Evolutionary conservation across 2,329 filamentous ascomycete species (phyloP).

Genomic region (Hypoxylon sp.): DNA sequence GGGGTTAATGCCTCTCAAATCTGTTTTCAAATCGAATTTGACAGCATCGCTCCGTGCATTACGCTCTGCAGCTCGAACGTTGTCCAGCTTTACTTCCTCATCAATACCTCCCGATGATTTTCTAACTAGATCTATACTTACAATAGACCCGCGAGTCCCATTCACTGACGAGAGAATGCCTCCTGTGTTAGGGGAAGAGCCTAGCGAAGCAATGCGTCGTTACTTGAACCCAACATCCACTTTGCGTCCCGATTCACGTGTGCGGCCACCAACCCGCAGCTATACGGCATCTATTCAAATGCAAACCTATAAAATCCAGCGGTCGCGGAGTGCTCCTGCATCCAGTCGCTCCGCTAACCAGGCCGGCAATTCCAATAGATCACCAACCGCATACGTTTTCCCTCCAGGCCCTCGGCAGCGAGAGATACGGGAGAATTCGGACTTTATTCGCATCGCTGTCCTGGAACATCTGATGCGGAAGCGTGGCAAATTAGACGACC

Average conservation of each 20-base stretch:
- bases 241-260: slow-evolving; percentile 61
- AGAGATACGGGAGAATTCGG: slow-evolving; percentile 78
- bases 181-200: slow-evolving; percentile 73
- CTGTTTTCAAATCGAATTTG: slow-evolving; percentile 78
- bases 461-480: slow-evolving; percentile 81
- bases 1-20: slow-evolving; percentile 63
- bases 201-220: slow-evolving; percentile 75
- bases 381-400: slow-evolving; percentile 54
- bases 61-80: slow-evolving; percentile 74
- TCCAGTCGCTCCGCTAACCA: slow-evolving; percentile 49
- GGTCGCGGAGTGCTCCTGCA: slow-evolving; percentile 59
- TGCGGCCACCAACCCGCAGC: slow-evolving; percentile 55
- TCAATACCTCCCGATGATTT: slow-evolving; percentile 77
- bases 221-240: slow-evolving; percentile 76
- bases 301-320: slow-evolving; percentile 77
- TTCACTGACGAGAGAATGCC: slow-evolving; percentile 78
- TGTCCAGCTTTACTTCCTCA: slow-evolving; percentile 74
- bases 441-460: slow-evolving; percentile 79
- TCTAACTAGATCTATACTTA: slow-evolving; percentile 76
- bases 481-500: slow-evolving; percentile 75
- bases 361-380: slow-evolving; percentile 50
- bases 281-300: slow-evolving; percentile 80
- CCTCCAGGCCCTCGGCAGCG: slow-evolving; percentile 71
- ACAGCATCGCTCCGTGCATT: slow-evolving; percentile 76
- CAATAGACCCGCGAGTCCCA: slow-evolving; percentile 75